phyloP scores from a whole-genome alignment of 495 filamentous ascomycete species.

The Haplographium delicatum region DNA sequence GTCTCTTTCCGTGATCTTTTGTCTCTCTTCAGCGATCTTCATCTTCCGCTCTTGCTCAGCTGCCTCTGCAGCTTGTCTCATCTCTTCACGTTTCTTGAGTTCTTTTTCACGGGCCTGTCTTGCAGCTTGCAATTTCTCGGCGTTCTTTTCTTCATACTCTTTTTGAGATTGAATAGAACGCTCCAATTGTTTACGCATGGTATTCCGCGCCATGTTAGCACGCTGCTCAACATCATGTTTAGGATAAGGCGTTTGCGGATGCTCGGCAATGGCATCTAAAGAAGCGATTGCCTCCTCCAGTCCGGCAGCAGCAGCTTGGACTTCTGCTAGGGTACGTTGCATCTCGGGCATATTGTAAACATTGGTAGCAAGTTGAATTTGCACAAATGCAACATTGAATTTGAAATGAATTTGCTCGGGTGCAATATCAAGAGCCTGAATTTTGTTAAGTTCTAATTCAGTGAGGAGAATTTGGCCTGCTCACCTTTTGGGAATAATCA shows the following conservation, averaged over 20 bases:
- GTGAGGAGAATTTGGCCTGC: background rate
- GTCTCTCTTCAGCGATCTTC: constrained; percentile 76
- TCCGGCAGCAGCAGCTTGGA: constrained; percentile 58
- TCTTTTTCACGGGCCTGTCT: constrained; percentile 73
- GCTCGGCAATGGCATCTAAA: constrained; percentile 73
- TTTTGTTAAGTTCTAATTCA: background rate
- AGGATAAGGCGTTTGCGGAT: constrained; percentile 86
- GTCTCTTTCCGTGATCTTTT: constrained; percentile 70
- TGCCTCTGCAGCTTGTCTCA: constrained; percentile 57
- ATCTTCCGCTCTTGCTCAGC: constrained; percentile 63
- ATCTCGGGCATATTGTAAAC: constrained; percentile 69
- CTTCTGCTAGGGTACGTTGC: constrained; percentile 69
- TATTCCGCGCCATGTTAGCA: constrained; percentile 93
- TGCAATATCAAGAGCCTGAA: constrained; percentile 64
- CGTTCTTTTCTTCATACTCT: constrained; percentile 92
- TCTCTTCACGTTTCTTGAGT: constrained; percentile 65
- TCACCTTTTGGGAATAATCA: constrained; percentile 75
- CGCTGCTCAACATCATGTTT: constrained; percentile 85
- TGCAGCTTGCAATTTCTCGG: constrained; percentile 71
- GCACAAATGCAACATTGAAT: constrained; percentile 97
- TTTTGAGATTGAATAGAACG: constrained; percentile 75
- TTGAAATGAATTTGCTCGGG: constrained; percentile 85
- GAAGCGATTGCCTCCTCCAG: constrained; percentile 83
- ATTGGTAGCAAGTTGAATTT: constrained; percentile 82
- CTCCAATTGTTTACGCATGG: constrained; percentile 84